A percentile compares a stretch with the other conserved stretches of the same genome.
These are phyloP conservation scores for Penicillium sp. DNA, from an alignment of 2,329 filamentous ascomycete species.

Conservation along the genomic window DNA sequence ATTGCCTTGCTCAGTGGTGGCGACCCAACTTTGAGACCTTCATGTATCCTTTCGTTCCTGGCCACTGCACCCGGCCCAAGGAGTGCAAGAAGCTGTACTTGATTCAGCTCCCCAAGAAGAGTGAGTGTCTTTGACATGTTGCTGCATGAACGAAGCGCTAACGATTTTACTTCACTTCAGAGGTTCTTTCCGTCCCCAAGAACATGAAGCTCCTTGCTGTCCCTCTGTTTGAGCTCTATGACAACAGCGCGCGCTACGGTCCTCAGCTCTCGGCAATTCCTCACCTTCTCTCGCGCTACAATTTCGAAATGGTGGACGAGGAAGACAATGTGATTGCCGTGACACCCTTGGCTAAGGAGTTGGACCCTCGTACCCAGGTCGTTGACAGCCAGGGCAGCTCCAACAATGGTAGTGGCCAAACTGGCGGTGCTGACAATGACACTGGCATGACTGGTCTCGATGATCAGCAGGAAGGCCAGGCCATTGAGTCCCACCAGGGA, in stretches of 20 bases:
- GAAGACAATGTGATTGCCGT: slow-evolving; percentile 81
- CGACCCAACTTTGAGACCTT: slow-evolving; percentile 98
- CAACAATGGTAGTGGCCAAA: slow-evolving; percentile 50
- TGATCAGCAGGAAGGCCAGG: slow-evolving; percentile 14
- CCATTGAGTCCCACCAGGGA: slow-evolving; percentile 28
- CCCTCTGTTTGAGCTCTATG: slow-evolving; percentile 95
- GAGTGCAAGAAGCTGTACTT: slow-evolving; percentile 99
- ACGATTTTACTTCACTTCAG: slow-evolving; percentile 48
- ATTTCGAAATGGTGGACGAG: slow-evolving; percentile 97
- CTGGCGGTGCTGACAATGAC: slow-evolving; percentile 46
- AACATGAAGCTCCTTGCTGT: slow-evolving; percentile 99
- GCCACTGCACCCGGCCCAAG: slow-evolving; percentile 93
- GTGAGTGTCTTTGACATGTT: slow-evolving; percentile 53
- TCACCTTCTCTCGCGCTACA: slow-evolving; percentile 89
- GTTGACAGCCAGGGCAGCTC: background rate
- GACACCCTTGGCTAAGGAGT: slow-evolving; percentile 66
- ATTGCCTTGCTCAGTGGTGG: slow-evolving; percentile 98
- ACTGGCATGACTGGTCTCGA: slow-evolving; percentile 39
- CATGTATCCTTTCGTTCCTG: slow-evolving; percentile 98
- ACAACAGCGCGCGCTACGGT: slow-evolving; percentile 92
- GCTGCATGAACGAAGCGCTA: background rate
- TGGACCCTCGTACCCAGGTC: background rate
- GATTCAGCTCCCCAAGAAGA: slow-evolving; percentile 88
- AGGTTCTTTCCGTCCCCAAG: slow-evolving; percentile 94
- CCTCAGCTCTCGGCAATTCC: slow-evolving; percentile 96